Percentiles rank a stretch among this genome's conserved stretches.
Conservation (phyloP, 2,329 filamentous ascomycete species). For the Hansfordia pulvinata region DNA sequence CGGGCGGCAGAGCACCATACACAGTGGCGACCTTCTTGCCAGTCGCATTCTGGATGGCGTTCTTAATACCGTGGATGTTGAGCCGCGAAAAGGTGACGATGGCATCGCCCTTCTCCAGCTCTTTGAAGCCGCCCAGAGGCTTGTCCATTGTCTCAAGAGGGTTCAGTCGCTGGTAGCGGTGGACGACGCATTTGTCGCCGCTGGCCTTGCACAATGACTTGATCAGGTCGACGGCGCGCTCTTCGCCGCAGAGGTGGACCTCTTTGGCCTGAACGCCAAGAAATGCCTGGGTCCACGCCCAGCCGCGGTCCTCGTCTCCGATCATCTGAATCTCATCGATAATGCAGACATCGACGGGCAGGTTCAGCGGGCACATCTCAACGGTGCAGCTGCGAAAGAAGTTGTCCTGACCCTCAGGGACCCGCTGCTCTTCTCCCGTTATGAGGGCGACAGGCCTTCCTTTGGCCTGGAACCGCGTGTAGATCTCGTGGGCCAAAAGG, state of each 20-base stretch:
- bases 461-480: constrained; percentile 67
- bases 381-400: constrained; percentile 79
- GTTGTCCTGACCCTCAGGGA: constrained; percentile 42
- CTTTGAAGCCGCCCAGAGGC: constrained; percentile 52
- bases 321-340: constrained; percentile 99
- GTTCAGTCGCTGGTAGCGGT: constrained; percentile 73
- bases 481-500: constrained; percentile 89
- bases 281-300: constrained; percentile 88
- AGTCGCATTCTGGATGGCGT: constrained; percentile 61
- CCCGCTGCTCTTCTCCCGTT: constrained; percentile 79
- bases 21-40: constrained; percentile 79
- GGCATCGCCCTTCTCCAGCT: constrained; percentile 78
- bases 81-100: constrained; percentile 78
- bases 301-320: constrained; percentile 63
- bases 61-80: constrained; percentile 68
- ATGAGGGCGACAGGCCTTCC: constrained; percentile 66
- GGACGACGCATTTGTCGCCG: constrained; percentile 72
- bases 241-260: constrained; percentile 86
- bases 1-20: constrained; percentile 82
- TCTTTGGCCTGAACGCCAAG: constrained; percentile 79
- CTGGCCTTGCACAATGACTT: constrained; percentile 61
- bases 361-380: constrained; percentile 59
- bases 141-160: constrained; percentile 52
- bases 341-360: constrained; percentile 70
- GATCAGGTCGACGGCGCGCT: constrained; percentile 67